These are phyloP conservation scores for Tetracladium maxilliforme DNA, from an alignment of 2,329 filamentous ascomycete species.

Conservation along the genomic window DNA sequence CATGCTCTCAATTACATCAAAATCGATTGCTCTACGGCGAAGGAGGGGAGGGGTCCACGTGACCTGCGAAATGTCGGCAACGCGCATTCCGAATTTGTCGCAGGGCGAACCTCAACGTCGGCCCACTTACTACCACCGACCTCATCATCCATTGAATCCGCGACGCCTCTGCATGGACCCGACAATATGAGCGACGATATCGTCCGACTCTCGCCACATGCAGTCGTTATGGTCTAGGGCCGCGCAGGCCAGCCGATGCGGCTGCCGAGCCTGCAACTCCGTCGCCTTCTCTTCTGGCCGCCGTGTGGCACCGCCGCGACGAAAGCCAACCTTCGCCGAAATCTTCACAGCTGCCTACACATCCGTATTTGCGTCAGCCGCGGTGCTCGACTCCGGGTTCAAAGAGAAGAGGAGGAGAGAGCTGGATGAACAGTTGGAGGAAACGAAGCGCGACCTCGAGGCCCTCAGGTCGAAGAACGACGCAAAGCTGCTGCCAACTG, in stretches of 20 bases:
- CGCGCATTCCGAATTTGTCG: conserved; percentile 1
- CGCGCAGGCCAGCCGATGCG: conserved; percentile 46
- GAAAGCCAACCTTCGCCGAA: conserved; percentile 33
- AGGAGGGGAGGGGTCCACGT: conserved; percentile 1
- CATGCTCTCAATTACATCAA: conserved; percentile 3
- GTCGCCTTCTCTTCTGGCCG: conserved; percentile 31
- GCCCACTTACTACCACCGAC: not conserved
- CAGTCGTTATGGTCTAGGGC: conserved; percentile 54
- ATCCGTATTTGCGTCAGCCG: conserved; percentile 49
- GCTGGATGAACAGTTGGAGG: conserved; percentile 45
- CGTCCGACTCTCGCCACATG: too few relatives aligned
- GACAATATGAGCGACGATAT: too few relatives aligned
- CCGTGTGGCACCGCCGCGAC: conserved; percentile 23
- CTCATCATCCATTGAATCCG: conserved; percentile 1
- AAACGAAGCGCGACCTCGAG: conserved; percentile 25
- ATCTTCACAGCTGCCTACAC: conserved; percentile 54
- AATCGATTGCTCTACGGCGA: conserved; percentile 3
- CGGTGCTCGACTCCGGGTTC: conserved; percentile 41
- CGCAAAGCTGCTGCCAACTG: not conserved
- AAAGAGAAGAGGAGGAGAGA: conserved; percentile 43
- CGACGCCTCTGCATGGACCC: conserved; percentile 1
- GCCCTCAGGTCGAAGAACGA: conserved; percentile 2
- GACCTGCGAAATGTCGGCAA: conserved; percentile 1
- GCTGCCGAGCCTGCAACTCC: conserved; percentile 51
- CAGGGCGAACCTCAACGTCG: conserved; percentile 1